Base-by-base conservation (phyloP, 495 filamentous ascomycete species). In the Aspergillus avenaceus region DNA sequence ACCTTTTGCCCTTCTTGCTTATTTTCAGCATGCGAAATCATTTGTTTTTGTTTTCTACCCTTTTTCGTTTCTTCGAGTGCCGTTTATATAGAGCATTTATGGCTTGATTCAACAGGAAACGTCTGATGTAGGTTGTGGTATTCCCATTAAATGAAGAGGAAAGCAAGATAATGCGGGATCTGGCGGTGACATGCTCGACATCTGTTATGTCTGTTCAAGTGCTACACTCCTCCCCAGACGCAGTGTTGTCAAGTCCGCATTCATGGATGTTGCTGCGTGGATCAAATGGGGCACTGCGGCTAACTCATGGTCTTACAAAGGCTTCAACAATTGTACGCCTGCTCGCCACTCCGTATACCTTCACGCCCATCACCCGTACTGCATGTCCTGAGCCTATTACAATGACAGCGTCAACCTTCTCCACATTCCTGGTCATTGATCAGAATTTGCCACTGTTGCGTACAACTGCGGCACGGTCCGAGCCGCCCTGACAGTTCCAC, bases 21-120 rank as follows among this genome's bases (percentile, higher is more conserved):
- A 47, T 25, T 38, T 28, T 42, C 42, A 32, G 32, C 36, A 2
- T 55, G 44, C 45, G 32, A 41, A 31, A 51, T 42, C 29, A 38
- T 34, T 45, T 58, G 25, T 29, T n/a, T 41, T 27, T 40, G 23
- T 42, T 36, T 25, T 42, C 9, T 45, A 47, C 27, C 27, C 34
- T 44, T 45, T 37, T 28, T 42, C 24, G 37, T 49, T 49, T 41
- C 49, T 49, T 51, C 47, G 41, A 49, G 38, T 53, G 42, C 43
- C 38, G 47, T 45, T 51, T 59, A 54, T 54, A 60, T 60, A 60
- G 51, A 56, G 47, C 58, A 60, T 56, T 27, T 52, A 60, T 57
- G 50, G 47, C 46, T 47, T 57, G 45, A 52, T 37, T 57, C 22
- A 46, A 34, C 42, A 11, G 54, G 51, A 47, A 29, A 34, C 42